Evolutionary conservation across 352 stramenopile species (phyloP), one percentile per base, ranked within the genome.

Genomic region (Pythium phragmiticola): DNA sequence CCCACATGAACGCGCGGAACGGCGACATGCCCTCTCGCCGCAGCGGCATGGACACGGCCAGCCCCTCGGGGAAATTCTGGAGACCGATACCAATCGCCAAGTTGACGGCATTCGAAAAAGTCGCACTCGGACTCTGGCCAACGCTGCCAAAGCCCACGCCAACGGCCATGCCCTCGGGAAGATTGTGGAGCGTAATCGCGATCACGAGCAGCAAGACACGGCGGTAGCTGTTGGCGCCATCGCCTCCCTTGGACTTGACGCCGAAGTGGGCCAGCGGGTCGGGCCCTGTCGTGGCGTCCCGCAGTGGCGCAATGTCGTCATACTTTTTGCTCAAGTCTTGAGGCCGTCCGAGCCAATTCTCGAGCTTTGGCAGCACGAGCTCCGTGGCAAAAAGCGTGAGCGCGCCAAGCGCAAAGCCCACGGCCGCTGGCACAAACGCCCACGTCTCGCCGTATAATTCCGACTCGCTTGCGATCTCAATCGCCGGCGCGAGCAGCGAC

Each of bases 141-240:
- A 92, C 68, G 60, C 85, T 94, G 26, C 88, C 89, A 64, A 97
- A 97, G n/a, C 87, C 89, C 39, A 97, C 89, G 16, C 89, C 89
- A 16, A 96, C 88, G 0, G 89, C 89, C 78, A 97, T 92, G 28
- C 88, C 89, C 63, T 97, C 89, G 0, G 89, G 89, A 16, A 97
- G 75, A 72, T 97, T 96, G 72, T 97, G 90, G 46, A 97, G 66
- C 39, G 90, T 96, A 49, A 97, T 94, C 36, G 89, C 89, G 50
- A 97, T 92, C 46, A 97, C 89, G 11, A 97, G 68, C 43, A 97
- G 65, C 34, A 96, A 42, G 7, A 96, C 82, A 8, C 88, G 83
- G 9, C 88, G 84, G 62, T 78, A 95, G 49, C 34, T 68, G 23
- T 65, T 57, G 42, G 45, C 43, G 28, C 54, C 36, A 1, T 16